Evolutionary conservation across 192 early-diverging fungal species (phyloP), one percentile per base, ranked within the genome.

Genomic region (Backusella tuberculispora): DNA sequence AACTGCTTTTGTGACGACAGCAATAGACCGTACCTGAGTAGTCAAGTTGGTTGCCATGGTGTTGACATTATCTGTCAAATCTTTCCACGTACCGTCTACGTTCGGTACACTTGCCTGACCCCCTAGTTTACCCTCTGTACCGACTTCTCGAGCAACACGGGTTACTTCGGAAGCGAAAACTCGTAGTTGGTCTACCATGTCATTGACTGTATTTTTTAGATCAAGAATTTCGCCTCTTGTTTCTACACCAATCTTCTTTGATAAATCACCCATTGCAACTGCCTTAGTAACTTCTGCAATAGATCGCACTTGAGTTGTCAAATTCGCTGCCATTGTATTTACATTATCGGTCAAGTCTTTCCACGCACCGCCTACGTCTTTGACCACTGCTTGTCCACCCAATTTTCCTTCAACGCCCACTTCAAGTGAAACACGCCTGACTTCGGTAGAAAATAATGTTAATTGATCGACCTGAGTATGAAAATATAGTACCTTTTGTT

Each of bases 71-170:
- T 85, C 81, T 4, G 92, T 93, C 12, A 93, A 78, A 42, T 93
- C 93, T 47, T 87, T 86, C 93, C 93, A 95, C 0, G 87, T 87
- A n/a, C 93, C 93, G 21, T 87, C 89, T 0, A 92, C 92, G 66
- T 88, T 90, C 0, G 75, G 74, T 0, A 95, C 93, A 15, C 85
- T 83, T 0, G 91, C 92, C 74, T 93, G 91, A 26, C 85, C 93
- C 45, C 93, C 93, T 41, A 95, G 79, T 63, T 90, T 91, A 44
- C 93, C 93, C 50, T 92, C 89, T 0, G 85, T 90, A 47, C 90
- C 90, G 9, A 92, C 90, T 71, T 89, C 88, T 24, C 83, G 78
- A 6, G 90, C 86, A 29, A 91, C 90, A 66, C 86, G 82, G 13
- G 85, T 86, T 26, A 91, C 86, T 76, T 92, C 90, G 0, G 81